Base-by-base conservation (phyloP, 495 filamentous ascomycete species). In the Xylaria nigripes region DNA sequence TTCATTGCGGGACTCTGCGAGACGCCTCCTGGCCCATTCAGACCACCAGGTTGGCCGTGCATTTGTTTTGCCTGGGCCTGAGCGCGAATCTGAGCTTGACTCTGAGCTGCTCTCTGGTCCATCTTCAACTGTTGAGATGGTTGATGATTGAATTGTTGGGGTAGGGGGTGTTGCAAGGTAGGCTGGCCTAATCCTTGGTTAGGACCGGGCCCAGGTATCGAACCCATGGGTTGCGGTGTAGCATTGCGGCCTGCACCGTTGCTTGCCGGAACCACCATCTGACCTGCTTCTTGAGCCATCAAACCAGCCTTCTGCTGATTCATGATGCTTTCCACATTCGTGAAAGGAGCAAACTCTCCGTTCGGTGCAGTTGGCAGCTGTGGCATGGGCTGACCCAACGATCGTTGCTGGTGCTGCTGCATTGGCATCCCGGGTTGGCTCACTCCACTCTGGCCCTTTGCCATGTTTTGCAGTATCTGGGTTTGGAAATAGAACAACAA, bases 1-100 rank as follows among this genome's bases (percentile, higher is more conserved):
- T 66, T 67, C 75, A 80, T 75, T 0, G 67, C 72, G 7, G 78
- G 78, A 50, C 75, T 79, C 51, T 77, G 78, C 7, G 76, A 76
- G 16, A 72, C 65, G 13, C 67, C 64, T 12, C 73, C 66, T 10
- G 67, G 66, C 0, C 67, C 74, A 15, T 64, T 60, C 47, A 76
- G 62, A 22, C 68, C 71, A 6, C 73, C 75, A 7, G 72, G 74
- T 55, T 79, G 77, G 1, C 73, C 73, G 52, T 74, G 74, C 58
- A 79, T 70, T 24, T 66, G 67, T 36, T 72, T 67, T 22, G 65
- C 57, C 59, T 75, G 70, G 4, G 70, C 67, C 44, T 70, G 67
- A 8, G 67, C 59, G 41, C 71, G 61, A 18, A 71, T 68, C 59
- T 73, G 66, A 16, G 63, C 67, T 30, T 71, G 69, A 7, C 63